Conservation (phyloP, 352 stramenopile species). For the Pythium aquatile region DNA sequence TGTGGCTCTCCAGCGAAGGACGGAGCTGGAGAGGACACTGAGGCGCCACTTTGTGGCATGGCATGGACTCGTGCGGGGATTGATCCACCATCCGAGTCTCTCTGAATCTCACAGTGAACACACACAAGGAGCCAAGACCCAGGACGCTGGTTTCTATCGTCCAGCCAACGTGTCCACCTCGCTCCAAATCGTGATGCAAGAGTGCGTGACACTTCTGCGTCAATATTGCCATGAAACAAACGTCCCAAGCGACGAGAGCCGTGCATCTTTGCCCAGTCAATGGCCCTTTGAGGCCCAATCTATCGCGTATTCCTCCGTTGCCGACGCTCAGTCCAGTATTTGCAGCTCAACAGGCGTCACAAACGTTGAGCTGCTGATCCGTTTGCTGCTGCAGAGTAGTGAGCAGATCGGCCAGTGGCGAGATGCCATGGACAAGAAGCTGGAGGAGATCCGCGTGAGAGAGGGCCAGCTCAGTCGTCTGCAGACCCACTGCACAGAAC, state of each 20-base stretch:
- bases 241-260: neutral
- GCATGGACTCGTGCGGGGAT: neutral
- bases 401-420: conserved; percentile 48
- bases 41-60: neutral
- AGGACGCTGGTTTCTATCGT: neutral
- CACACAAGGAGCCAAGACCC: neutral
- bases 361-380: conserved; percentile 12
- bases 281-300: neutral
- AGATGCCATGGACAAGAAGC: conserved; percentile 42
- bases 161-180: conserved; percentile 3
- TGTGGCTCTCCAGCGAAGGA: neutral
- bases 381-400: conserved; percentile 35
- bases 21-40: neutral
- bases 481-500: conserved; percentile 39
- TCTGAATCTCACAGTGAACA: neutral
- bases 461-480: conserved; percentile 45
- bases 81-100: conserved; percentile 1
- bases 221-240: conserved; percentile 1
- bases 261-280: neutral
- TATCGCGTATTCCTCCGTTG: neutral
- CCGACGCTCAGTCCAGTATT: neutral
- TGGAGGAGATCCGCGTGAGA: conserved; percentile 39
- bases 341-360: neutral
- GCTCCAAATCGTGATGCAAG: conserved; percentile 7
- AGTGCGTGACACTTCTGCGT: conserved; percentile 12